phyloP scores from a whole-genome alignment of 768 basidiomycete species.

The Sarcodon aspratus region DNA sequence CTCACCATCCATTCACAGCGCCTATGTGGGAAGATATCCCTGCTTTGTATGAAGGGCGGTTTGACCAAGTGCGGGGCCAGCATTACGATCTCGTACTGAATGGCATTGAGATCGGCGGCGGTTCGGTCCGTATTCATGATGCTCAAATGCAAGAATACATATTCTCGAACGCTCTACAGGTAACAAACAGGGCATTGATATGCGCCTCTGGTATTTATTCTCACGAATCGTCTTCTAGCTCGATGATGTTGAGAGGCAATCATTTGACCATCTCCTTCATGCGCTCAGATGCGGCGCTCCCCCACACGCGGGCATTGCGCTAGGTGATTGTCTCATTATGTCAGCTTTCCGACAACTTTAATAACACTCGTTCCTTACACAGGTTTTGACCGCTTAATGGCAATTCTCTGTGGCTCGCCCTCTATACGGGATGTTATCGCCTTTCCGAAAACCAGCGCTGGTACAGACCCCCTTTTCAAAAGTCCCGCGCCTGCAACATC shows the following conservation, averaged over 20 bases:
- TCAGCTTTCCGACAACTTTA: neutral
- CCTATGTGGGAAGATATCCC: slow-evolving; percentile 87
- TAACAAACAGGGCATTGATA: slow-evolving; percentile 19
- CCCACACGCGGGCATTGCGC: slow-evolving; percentile 90
- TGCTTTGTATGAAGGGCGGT: slow-evolving; percentile 58
- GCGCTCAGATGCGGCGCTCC: slow-evolving; percentile 87
- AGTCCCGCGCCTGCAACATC: slow-evolving; percentile 58
- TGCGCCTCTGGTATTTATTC: neutral
- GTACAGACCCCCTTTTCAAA: slow-evolving; percentile 81
- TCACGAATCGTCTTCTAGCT: slow-evolving; percentile 35
- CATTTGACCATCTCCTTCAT: slow-evolving; percentile 79
- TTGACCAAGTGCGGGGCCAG: slow-evolving; percentile 82
- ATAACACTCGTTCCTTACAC: neutral
- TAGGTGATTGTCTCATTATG: slow-evolving; percentile 38
- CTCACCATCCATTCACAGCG: slow-evolving; percentile 95
- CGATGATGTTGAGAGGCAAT: slow-evolving; percentile 52
- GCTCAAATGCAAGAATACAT: slow-evolving; percentile 78
- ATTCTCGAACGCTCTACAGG: slow-evolving; percentile 68
- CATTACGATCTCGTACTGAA: slow-evolving; percentile 95
- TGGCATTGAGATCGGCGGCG: slow-evolving; percentile 89
- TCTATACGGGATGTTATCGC: slow-evolving; percentile 95
- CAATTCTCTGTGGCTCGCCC: slow-evolving; percentile 76
- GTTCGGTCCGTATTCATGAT: slow-evolving; percentile 89
- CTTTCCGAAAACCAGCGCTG: slow-evolving; percentile 84
- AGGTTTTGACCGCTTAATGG: slow-evolving; percentile 92